A percentile compares a stretch with the other conserved stretches of the same genome.
phyloP scores from a whole-genome alignment of 2,329 filamentous ascomycete species.

The Rhytidhysteron rufulum region DNA sequence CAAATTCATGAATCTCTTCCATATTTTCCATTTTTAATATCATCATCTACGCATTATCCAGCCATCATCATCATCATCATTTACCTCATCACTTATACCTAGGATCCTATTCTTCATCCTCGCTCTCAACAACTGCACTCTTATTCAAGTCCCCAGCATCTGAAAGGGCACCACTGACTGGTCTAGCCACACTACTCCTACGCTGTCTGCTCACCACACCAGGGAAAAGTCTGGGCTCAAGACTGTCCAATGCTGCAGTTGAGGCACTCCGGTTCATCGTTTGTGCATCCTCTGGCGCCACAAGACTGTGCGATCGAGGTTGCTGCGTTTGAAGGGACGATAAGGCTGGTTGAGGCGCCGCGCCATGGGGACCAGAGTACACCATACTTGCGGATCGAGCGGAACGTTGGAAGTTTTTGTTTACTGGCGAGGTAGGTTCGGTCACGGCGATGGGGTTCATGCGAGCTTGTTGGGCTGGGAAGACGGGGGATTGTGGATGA shows the following conservation, averaged over 20 bases:
- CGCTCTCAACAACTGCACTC: no score
- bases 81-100: no score
- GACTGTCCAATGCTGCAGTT: constrained; percentile 36
- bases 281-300: constrained; percentile 7
- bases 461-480: constrained; percentile 35
- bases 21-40: no score
- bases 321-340: constrained; percentile 7
- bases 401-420: constrained; percentile 17
- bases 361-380: constrained; percentile 18
- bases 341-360: constrained; percentile 16
- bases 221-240: constrained; percentile 68
- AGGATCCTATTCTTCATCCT: no score
- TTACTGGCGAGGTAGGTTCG: constrained; percentile 18
- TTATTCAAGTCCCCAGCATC: background rate
- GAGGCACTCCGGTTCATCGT: constrained; percentile 18
- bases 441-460: constrained; percentile 21
- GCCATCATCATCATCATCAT: no score
- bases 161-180: constrained; percentile 10
- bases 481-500: constrained; percentile 20
- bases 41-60: no score
- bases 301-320: background rate
- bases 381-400: constrained; percentile 28
- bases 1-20: no score
- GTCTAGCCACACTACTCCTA: constrained; percentile 28
- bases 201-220: constrained; percentile 57